These are phyloP conservation scores for Aspergillus ostianus DNA, from an alignment of 495 filamentous ascomycete genomes.

Conservation along the genomic window DNA sequence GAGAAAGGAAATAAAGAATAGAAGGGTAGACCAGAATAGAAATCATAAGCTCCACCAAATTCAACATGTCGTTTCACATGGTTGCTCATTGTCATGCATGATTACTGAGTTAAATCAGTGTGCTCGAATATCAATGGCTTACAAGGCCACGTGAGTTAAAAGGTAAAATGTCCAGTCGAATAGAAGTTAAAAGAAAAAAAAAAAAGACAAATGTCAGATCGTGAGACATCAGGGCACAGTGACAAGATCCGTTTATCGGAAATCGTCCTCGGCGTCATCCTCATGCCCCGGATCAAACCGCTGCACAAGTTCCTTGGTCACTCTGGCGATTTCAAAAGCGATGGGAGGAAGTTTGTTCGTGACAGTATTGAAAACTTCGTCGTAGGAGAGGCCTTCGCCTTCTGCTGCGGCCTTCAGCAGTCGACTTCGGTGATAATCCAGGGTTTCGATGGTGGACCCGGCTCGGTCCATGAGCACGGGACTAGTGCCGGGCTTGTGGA, in stretches of 20 bases:
- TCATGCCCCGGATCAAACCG: slow-evolving; percentile 37
- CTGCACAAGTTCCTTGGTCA: slow-evolving; percentile 73
- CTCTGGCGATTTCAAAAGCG: slow-evolving; percentile 82
- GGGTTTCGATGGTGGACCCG: slow-evolving; percentile 59
- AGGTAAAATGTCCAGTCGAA: not conserved
- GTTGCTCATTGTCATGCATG: slow-evolving; percentile 43
- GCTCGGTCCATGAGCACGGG: slow-evolving; percentile 52
- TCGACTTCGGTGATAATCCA: slow-evolving; percentile 62
- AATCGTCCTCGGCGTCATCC: slow-evolving; percentile 39
- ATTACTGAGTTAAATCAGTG: slow-evolving; percentile 26
- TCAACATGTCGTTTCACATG: slow-evolving; percentile 44
- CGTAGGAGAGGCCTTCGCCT: slow-evolving; percentile 53
- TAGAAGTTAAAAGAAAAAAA: not conserved
- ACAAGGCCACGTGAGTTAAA: not conserved
- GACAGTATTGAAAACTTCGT: slow-evolving; percentile 59
- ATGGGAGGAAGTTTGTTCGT: slow-evolving; percentile 74
- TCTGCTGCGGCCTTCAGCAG: slow-evolving; percentile 66
- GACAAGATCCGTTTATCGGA: slow-evolving; percentile 25
- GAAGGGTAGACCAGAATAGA: slow-evolving; percentile 13
- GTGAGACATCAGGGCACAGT: not conserved
- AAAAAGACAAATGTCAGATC: slow-evolving; percentile 10
- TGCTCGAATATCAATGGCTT: slow-evolving; percentile 1
- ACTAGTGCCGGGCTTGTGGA: slow-evolving; percentile 41
- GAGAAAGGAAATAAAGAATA: slow-evolving; percentile 15
- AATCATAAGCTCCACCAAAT: slow-evolving; percentile 32